Percentiles rank a stretch among this genome's conserved stretches.
phyloP scores from a whole-genome alignment of 495 filamentous ascomycete genomes.

The Acidiella bohemica region DNA sequence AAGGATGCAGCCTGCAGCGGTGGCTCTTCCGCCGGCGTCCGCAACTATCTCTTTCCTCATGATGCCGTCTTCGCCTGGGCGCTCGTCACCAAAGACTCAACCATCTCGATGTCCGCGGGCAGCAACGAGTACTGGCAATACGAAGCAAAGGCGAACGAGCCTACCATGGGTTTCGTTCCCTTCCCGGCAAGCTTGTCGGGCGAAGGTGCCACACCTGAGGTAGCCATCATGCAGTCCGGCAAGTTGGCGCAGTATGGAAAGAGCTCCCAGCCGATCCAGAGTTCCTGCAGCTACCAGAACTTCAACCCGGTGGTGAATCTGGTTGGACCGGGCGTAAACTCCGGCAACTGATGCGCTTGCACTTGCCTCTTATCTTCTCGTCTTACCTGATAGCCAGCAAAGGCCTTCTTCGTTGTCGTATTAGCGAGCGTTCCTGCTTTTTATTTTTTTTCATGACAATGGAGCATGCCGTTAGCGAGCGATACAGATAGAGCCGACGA shows the following conservation, averaged over 20 bases:
- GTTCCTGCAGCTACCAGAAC: slow-evolving; percentile 9
- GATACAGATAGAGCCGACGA: too few relatives aligned
- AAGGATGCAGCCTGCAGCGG: slow-evolving; percentile 14
- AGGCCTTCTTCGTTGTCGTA: too few relatives aligned
- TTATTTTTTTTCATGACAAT: too few relatives aligned
- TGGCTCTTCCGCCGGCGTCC: slow-evolving; percentile 9
- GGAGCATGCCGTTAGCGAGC: too few relatives aligned
- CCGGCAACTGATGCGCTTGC: neutral
- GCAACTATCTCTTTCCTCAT: slow-evolving; percentile 12
- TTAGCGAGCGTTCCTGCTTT: too few relatives aligned
- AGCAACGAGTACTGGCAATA: slow-evolving; percentile 18
- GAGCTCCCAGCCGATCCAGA: slow-evolving; percentile 5
- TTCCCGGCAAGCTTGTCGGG: slow-evolving; percentile 15
- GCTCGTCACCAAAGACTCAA: slow-evolving; percentile 12
- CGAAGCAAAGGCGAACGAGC: slow-evolving; percentile 8
- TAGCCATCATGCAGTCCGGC: slow-evolving; percentile 12
- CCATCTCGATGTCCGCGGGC: slow-evolving; percentile 16
- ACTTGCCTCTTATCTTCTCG: neutral
- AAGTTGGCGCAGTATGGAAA: slow-evolving; percentile 4
- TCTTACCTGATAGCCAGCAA: slow-evolving; percentile 6
- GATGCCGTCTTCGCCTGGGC: slow-evolving; percentile 25
- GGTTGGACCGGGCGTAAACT: slow-evolving; percentile 10
- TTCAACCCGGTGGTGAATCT: slow-evolving; percentile 18
- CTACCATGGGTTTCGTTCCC: slow-evolving; percentile 14
- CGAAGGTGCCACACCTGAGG: slow-evolving; percentile 11